Evolutionary conservation across 169 alveolate species (phyloP).

Genomic region (Plasmodium sp.): DNA sequence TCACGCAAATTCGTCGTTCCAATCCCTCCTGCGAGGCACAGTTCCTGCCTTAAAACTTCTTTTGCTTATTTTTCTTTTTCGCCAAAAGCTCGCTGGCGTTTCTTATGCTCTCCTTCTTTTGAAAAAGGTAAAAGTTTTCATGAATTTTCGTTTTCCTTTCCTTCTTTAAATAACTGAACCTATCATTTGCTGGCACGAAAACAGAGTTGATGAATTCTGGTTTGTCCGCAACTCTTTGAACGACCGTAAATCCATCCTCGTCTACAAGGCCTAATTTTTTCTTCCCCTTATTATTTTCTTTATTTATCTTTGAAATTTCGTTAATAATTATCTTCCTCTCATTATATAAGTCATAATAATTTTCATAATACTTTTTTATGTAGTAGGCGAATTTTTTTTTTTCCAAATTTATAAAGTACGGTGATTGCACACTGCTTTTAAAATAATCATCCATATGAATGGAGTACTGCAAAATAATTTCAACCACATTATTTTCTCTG

Average conservation of each 20-base stretch:
- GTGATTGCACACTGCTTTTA: conserved; percentile 28
- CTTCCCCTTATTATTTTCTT: conserved; percentile 4
- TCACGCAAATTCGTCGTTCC: neutral
- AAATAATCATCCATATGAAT: conserved; percentile 28
- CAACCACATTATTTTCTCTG: conserved; percentile 33
- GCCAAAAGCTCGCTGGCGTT: neutral
- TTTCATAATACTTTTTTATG: conserved; percentile 42
- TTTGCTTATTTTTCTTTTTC: conserved; percentile 17
- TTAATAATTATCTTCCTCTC: conserved; percentile 53
- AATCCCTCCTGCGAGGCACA: neutral
- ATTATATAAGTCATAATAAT: conserved; percentile 29
- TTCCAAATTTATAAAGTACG: conserved; percentile 33
- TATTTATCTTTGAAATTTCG: conserved; percentile 44
- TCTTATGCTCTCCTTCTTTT: conserved; percentile 29
- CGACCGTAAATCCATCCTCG: conserved; percentile 64
- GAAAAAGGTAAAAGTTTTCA: conserved; percentile 62
- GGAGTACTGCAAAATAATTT: conserved; percentile 13
- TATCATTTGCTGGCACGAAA: conserved; percentile 24
- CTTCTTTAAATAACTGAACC: conserved; percentile 21
- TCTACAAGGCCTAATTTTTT: conserved; percentile 24
- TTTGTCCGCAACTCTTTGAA: conserved; percentile 37
- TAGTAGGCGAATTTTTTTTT: conserved; percentile 21
- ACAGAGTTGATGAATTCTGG: conserved; percentile 51
- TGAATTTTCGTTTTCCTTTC: conserved; percentile 44
- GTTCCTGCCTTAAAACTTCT: neutral